phyloP scores from a whole-genome alignment of 371 early-diverging fungal species.

The Syncephalastrum sp. region DNA sequence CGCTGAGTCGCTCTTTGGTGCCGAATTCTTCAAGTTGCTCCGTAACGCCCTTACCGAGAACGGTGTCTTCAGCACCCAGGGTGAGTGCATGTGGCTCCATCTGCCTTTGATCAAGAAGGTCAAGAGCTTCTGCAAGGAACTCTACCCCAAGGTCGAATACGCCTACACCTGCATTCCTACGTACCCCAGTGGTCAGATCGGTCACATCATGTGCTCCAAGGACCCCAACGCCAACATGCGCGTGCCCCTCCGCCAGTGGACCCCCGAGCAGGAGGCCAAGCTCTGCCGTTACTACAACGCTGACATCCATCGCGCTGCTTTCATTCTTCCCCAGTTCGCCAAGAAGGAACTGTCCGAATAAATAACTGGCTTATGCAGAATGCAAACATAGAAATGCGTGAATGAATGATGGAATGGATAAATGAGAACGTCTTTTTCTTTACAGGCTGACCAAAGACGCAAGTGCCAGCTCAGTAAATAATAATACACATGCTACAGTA shows the following conservation, averaged over 20 bases:
- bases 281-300: conserved; percentile 90
- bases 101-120: conserved; percentile 87
- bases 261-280: conserved; percentile 77
- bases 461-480: conserved; percentile 19
- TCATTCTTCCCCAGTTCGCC: conserved; percentile 90
- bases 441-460: conserved; percentile 19
- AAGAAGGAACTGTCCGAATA: conserved; percentile 31
- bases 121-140: conserved; percentile 67
- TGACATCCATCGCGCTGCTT: conserved; percentile 91
- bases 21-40: conserved; percentile 89
- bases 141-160: conserved; percentile 90
- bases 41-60: conserved; percentile 83
- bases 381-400: no score
- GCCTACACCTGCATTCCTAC: conserved; percentile 94
- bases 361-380: no score
- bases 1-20: conserved; percentile 91
- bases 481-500: conserved; percentile 2
- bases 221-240: conserved; percentile 66
- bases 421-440: conserved; percentile 19
- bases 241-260: conserved; percentile 77
- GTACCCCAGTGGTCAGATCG: conserved; percentile 97
- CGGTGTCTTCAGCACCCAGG: conserved; percentile 94
- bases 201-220: conserved; percentile 90
- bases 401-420: no score
- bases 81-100: conserved; percentile 98